Conservation (phyloP, 164 flowering plant genomes). For the Nymphaea thermarum region DNA sequence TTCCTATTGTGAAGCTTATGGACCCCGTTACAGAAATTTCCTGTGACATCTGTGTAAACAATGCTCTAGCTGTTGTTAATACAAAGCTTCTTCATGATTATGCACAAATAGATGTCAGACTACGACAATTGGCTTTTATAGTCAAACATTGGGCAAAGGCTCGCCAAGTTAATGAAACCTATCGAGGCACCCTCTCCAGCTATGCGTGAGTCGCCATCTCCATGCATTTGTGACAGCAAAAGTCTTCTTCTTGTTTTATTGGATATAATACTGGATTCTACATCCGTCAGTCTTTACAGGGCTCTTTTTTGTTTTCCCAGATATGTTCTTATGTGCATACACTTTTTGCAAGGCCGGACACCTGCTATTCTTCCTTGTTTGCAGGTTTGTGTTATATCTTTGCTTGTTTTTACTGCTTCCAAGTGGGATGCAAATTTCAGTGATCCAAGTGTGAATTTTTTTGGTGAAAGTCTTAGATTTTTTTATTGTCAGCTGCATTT, state of each 20-base stretch:
- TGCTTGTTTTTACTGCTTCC: not conserved
- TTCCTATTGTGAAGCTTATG: slow-evolving; percentile 95
- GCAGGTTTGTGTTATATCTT: slow-evolving; percentile 45
- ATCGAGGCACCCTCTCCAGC: slow-evolving; percentile 94
- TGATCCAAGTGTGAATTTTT: too few relatives aligned
- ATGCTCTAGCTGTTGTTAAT: slow-evolving; percentile 85
- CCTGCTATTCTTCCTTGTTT: slow-evolving; percentile 97
- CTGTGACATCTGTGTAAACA: slow-evolving; percentile 93
- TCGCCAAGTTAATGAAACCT: slow-evolving; percentile 88
- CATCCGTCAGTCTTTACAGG: not conserved
- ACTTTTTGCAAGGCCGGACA: slow-evolving; percentile 78
- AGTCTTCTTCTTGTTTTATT: too few relatives aligned
- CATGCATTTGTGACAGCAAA: not conserved
- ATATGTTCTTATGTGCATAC: slow-evolving; percentile 98
- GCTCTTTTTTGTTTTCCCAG: slow-evolving; percentile 28
- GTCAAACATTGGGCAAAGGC: slow-evolving; percentile 98
- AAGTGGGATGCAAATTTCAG: too few relatives aligned
- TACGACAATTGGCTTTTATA: slow-evolving; percentile 80
- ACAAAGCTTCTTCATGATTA: slow-evolving; percentile 91
- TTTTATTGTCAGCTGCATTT: too few relatives aligned
- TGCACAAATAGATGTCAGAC: slow-evolving; percentile 73
- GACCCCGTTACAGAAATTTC: slow-evolving; percentile 92
- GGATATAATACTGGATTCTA: too few relatives aligned
- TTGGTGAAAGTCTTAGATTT: too few relatives aligned
- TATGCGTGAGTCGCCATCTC: slow-evolving; percentile 75